Evolutionary conservation across 768 basidiomycete species (phyloP).

Genomic region (Phaeolepiota aurea): DNA sequence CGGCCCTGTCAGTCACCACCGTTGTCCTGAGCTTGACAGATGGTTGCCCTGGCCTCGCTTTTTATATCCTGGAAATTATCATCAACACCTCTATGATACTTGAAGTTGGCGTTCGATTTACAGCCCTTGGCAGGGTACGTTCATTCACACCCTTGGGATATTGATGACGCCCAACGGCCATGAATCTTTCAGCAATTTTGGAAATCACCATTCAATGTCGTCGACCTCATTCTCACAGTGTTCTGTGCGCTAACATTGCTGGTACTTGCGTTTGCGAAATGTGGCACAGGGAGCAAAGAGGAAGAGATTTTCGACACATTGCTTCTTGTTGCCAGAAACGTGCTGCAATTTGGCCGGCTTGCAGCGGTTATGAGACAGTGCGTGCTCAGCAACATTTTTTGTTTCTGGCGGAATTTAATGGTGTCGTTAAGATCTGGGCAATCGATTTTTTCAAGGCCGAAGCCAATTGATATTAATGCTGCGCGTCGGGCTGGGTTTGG

Average conservation of each 20-base stretch:
- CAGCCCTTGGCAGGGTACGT: slow-evolving; percentile 89
- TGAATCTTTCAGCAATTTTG: slow-evolving; percentile 74
- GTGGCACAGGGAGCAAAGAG: slow-evolving; percentile 75
- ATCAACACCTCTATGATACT: slow-evolving; percentile 89
- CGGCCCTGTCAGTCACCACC: slow-evolving; percentile 77
- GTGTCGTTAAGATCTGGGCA: slow-evolving; percentile 62
- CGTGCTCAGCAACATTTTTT: slow-evolving; percentile 20
- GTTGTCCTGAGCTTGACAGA: slow-evolving; percentile 76
- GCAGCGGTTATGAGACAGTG: slow-evolving; percentile 93
- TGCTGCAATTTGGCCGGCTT: slow-evolving; percentile 86
- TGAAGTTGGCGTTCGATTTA: slow-evolving; percentile 85
- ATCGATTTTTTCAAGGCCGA: slow-evolving; percentile 81
- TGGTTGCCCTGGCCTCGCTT: slow-evolving; percentile 81
- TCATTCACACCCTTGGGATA: too few species aligned
- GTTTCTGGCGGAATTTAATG: slow-evolving; percentile 7
- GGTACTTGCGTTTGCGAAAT: slow-evolving; percentile 82
- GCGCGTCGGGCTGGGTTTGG: slow-evolving; percentile 58
- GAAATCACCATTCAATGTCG: slow-evolving; percentile 86
- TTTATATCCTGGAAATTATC: slow-evolving; percentile 85
- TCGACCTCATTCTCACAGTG: slow-evolving; percentile 80
- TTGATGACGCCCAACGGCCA: too few species aligned
- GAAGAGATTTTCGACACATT: slow-evolving; percentile 93
- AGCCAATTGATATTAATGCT: slow-evolving; percentile 75
- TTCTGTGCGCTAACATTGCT: slow-evolving; percentile 89
- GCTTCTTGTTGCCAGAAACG: slow-evolving; percentile 85